Percentiles rank a stretch among this genome's conserved stretches.
These are phyloP conservation scores for Penicillium aurantiogriseum DNA, from an alignment of 2,329 filamentous ascomycete genomes.

Conservation along the genomic window DNA sequence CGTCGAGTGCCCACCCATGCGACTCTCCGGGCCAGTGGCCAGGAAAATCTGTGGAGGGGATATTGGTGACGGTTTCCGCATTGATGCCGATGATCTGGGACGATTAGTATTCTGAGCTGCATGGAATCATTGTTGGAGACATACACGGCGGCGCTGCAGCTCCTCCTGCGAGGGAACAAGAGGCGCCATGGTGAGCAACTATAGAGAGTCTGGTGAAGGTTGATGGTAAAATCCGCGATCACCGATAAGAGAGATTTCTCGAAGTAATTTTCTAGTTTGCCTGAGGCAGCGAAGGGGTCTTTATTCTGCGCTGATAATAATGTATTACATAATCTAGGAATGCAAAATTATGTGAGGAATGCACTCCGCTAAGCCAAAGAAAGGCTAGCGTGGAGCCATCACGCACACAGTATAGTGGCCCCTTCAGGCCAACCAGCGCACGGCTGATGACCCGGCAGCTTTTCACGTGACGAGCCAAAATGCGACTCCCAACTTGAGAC, in stretches of 20 bases:
- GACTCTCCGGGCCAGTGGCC: constrained; percentile 88
- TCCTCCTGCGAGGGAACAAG: constrained; percentile 44
- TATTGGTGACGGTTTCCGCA: constrained; percentile 84
- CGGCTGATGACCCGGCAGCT: constrained; percentile 37
- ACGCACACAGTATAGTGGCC: constrained; percentile 19
- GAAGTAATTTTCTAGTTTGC: constrained; percentile 35
- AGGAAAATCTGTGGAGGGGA: constrained; percentile 87
- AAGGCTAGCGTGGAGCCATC: background rate
- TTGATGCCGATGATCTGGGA: constrained; percentile 79
- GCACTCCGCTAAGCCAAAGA: background rate
- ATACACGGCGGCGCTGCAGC: constrained; percentile 45
- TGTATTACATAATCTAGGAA: background rate
- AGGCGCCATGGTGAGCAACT: constrained; percentile 41
- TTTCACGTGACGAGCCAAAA: constrained; percentile 38
- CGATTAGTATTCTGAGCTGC: constrained; percentile 1
- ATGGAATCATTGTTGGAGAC: constrained; percentile 9
- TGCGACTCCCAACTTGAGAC: constrained; percentile 35
- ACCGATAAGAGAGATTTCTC: constrained; percentile 30
- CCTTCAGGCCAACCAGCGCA: constrained; percentile 32
- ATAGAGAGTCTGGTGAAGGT: constrained; percentile 13
- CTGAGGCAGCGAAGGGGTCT: constrained; percentile 25
- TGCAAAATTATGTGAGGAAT: background rate
- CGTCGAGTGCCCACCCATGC: constrained; percentile 71
- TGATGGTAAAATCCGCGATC: constrained; percentile 23
- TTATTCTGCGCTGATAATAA: constrained; percentile 20